Evolutionary conservation across 768 basidiomycete species (phyloP).

Genomic region (Rubroboletus satanas): DNA sequence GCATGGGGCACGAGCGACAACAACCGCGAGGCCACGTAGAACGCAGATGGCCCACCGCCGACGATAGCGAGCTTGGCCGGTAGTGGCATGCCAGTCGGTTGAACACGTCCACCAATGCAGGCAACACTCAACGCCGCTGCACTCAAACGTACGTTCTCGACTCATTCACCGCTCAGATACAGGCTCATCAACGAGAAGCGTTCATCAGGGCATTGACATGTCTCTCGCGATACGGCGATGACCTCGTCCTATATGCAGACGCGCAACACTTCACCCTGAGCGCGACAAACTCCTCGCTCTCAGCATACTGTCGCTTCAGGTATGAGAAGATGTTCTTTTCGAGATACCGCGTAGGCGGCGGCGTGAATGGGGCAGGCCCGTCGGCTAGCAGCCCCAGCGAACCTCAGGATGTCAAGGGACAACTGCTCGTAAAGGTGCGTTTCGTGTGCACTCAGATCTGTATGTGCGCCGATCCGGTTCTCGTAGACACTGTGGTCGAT

Average conservation of each 20-base stretch:
- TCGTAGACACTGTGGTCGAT: conserved; percentile 65
- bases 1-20: conserved; percentile 53
- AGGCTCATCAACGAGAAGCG: conserved; percentile 42
- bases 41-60: conserved; percentile 95
- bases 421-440: conserved; percentile 65
- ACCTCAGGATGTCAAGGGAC: conserved; percentile 54
- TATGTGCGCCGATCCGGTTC: neutral
- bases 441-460: neutral
- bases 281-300: conserved; percentile 73
- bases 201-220: conserved; percentile 74
- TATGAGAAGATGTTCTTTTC: conserved; percentile 68
- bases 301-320: conserved; percentile 78
- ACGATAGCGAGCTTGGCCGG: conserved; percentile 78
- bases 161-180: conserved; percentile 11
- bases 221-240: conserved; percentile 79
- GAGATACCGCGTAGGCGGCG: conserved; percentile 47
- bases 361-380: conserved; percentile 13
- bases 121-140: conserved; percentile 59
- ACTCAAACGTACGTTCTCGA: conserved; percentile 39
- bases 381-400: conserved; percentile 21
- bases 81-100: conserved; percentile 8
- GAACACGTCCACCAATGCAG: conserved; percentile 47
- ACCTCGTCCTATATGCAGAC: conserved; percentile 65
- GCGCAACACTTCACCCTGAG: conserved; percentile 60
- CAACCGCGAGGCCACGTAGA: conserved; percentile 89